Evolutionary conservation across 345 rosid species (phyloP).

Genomic region (Dimocarpus longan): DNA sequence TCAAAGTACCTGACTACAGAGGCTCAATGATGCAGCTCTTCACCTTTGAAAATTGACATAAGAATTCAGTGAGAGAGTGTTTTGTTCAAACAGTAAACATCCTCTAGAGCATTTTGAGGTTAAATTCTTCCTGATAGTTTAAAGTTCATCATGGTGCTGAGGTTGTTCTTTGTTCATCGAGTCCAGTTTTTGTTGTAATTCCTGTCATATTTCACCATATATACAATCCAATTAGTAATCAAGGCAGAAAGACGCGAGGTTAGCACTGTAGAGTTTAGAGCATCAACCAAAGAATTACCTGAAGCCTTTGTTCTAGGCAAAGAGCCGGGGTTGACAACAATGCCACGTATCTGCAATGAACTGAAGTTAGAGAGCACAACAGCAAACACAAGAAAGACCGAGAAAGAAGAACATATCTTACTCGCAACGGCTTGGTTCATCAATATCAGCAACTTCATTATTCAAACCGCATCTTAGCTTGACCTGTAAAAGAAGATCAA

Average conservation of each 20-base stretch:
- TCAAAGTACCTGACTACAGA: constrained; percentile 10
- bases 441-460: constrained; percentile 78
- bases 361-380: not conserved
- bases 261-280: constrained; percentile 4
- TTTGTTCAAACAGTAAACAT: constrained; percentile 15
- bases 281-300: constrained; percentile 43
- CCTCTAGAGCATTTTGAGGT: constrained; percentile 14
- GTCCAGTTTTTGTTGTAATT: constrained; percentile 70
- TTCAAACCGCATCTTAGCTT: constrained; percentile 85
- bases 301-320: constrained; percentile 73
- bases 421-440: constrained; percentile 99
- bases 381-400: not conserved
- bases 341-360: constrained; percentile 67
- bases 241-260: not conserved
- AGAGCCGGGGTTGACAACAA: constrained; percentile 71
- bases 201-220: constrained; percentile 47
- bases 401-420: constrained; percentile 36
- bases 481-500: constrained; percentile 44
- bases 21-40: constrained; percentile 12
- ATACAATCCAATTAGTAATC: constrained; percentile 2
- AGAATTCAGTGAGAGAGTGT: not conserved
- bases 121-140: constrained; percentile 14
- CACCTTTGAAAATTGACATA: not conserved
- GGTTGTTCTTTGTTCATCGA: constrained; percentile 64
- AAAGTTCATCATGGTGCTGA: constrained; percentile 75